Evolutionary conservation across 257 asterid species (phyloP).

Genomic region (Osmanthus fragrans): DNA sequence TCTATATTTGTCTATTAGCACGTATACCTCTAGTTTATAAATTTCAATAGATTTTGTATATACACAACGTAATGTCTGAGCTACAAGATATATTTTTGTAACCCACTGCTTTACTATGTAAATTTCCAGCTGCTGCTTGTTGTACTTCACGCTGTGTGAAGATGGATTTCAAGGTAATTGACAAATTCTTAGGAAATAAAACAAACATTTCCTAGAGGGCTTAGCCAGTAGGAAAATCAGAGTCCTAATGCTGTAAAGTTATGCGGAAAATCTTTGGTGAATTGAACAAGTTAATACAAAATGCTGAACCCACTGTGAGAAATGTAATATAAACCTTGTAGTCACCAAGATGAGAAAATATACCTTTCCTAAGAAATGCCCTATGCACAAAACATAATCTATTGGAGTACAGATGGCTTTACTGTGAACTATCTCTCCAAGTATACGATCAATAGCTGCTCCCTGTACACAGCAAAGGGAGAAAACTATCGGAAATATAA

Average conservation of each 20-base stretch:
- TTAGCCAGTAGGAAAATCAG: background rate
- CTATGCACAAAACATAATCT: slow-evolving; percentile 83
- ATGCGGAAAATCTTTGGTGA: background rate
- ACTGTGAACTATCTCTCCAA: slow-evolving; percentile 91
- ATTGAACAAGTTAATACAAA: slow-evolving; percentile 19
- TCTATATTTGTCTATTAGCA: background rate
- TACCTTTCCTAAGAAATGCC: slow-evolving; percentile 93
- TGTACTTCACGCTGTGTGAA: background rate
- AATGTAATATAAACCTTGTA: background rate
- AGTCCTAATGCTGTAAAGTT: background rate
- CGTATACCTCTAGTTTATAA: background rate
- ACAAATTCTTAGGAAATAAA: background rate
- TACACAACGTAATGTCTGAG: background rate
- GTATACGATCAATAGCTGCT: slow-evolving; percentile 91
- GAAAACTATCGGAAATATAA: background rate
- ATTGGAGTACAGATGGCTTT: slow-evolving; percentile 76
- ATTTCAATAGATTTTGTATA: background rate
- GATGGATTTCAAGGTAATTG: background rate
- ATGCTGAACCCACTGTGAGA: background rate
- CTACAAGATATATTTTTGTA: background rate
- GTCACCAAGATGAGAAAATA: slow-evolving; percentile 7
- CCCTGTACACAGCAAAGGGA: slow-evolving; percentile 47
- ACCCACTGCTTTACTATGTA: background rate
- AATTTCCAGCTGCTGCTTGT: background rate
- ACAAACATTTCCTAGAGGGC: background rate